Evolutionary conservation across 2,329 filamentous ascomycete species (phyloP), one percentile per base, ranked within the genome.

Genomic region (Macrophomina tecta): DNA sequence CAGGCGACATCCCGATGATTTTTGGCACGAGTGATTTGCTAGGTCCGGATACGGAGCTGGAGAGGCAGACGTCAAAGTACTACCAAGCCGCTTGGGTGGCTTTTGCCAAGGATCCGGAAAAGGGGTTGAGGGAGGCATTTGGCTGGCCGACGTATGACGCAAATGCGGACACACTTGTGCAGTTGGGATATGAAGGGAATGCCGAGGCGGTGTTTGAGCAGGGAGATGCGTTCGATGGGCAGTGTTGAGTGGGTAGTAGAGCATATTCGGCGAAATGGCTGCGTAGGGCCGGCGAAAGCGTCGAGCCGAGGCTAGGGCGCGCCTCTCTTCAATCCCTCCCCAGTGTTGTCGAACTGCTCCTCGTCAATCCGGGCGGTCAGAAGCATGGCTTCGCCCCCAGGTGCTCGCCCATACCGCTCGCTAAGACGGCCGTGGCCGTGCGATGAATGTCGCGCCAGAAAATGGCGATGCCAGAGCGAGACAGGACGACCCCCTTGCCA

Each of bases 141-240:
- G 61, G 36, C 0, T 72, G 72, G 71, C 68, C 69, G 23, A 63
- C 14, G 38, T 74, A 71, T 66, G 68, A 71, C 38, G 68, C 71
- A 1, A 45, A 65, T 11, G 62, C 51, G 7, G 65, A 71, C 14
- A 71, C 68, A 5, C 51, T 74, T 52, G 60, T 73, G 14, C 69
- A 73, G 49, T 40, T 72, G 58, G 72, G 70, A 1, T 34, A 36
- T 12, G 69, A 64, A 18, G 69, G 69, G 8, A 69, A 77, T 52
- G 76, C 70, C 2, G 69, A 73, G 28, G 74, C 70, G 62, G 71
- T 79, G 3, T 76, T 77, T 70, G 76, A 73, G 11, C 71, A 68
- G 3, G 73, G 73, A 1, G 66, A 72, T 67, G 67, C 68, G 28
- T 74, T 69, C 62, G 72, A 74, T 69, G 69, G 32, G 38, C 8